Percentiles rank a stretch among this genome's conserved stretches.
These are phyloP conservation scores for Neostapfia colusana DNA, from an alignment of 176 grass and related monocot genomes.

Conservation along the genomic window DNA sequence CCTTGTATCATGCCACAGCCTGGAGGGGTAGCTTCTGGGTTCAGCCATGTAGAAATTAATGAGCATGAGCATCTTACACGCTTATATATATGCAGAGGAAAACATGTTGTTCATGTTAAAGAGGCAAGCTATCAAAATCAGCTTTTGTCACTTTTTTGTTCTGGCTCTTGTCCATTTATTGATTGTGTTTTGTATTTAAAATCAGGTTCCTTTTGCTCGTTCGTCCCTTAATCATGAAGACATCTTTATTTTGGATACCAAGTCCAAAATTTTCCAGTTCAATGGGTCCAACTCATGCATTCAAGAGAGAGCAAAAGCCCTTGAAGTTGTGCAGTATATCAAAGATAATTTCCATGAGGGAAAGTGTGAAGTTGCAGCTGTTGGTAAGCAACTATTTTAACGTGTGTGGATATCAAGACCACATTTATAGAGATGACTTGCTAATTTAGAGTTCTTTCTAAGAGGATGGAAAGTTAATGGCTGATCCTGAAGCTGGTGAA, in stretches of 20 bases:
- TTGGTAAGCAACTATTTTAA: constrained; percentile 60
- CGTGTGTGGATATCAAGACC: not conserved
- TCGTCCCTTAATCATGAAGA: constrained; percentile 89
- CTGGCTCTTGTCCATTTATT: constrained; percentile 9
- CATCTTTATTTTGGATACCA: constrained; percentile 95
- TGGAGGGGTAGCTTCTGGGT: constrained; percentile 83
- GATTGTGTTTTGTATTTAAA: constrained; percentile 27
- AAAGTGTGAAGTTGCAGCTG: constrained; percentile 78
- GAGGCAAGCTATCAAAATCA: constrained; percentile 62
- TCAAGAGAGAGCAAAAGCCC: constrained; percentile 98
- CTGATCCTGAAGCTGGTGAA: constrained; percentile 89
- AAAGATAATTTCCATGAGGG: constrained; percentile 96
- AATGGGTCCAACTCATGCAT: constrained; percentile 94
- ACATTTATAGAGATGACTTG: constrained; percentile 3
- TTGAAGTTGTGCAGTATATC: constrained; percentile 93
- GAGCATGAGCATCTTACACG: constrained; percentile 67
- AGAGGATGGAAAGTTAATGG: constrained; percentile 99
- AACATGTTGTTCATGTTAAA: constrained; percentile 94
- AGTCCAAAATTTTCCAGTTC: constrained; percentile 98
- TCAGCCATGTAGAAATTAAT: constrained; percentile 79
- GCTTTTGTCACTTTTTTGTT: not conserved
- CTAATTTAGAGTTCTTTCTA: constrained; percentile 30
- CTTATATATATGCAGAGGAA: constrained; percentile 91
- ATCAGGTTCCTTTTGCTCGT: constrained; percentile 85
- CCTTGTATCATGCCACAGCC: constrained; percentile 95